These are phyloP conservation scores for Melampsora occidentalis DNA, from an alignment of 1,284 basidiomycete genomes.

Conservation along the genomic window DNA sequence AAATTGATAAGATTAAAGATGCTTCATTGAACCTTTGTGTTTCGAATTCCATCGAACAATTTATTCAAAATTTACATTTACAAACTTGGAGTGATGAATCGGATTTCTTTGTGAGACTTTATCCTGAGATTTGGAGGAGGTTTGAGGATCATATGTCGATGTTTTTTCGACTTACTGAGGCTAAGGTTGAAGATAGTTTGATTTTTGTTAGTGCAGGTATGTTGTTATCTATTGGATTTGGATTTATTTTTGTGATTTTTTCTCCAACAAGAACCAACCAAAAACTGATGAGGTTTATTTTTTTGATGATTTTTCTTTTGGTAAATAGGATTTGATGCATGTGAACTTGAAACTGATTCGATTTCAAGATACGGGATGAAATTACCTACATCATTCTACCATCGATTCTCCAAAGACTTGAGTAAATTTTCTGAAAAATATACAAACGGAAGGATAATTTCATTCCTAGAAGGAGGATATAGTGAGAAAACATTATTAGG, in stretches of 20 bases:
- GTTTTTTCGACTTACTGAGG: constrained; percentile 18
- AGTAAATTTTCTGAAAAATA: constrained; percentile 48
- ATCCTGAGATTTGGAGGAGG: constrained; percentile 4
- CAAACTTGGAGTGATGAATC: constrained; percentile 38
- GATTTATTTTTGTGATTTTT: constrained; percentile 32
- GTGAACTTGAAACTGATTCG: constrained; percentile 51
- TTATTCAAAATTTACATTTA: constrained; percentile 53
- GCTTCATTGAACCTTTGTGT: constrained; percentile 51
- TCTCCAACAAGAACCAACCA: too few species aligned
- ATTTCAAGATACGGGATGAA: constrained; percentile 54
- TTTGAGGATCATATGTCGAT: constrained; percentile 15
- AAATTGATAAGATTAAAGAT: constrained; percentile 50
- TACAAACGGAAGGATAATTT: constrained; percentile 49
- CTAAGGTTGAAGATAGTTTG: constrained; percentile 3
- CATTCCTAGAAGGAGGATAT: constrained; percentile 53
- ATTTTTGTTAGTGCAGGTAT: constrained; percentile 42
- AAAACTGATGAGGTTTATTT: background rate
- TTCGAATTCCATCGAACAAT: constrained; percentile 49
- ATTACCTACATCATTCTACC: constrained; percentile 52
- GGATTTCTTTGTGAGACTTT: constrained; percentile 43
- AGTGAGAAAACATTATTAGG: constrained; percentile 52
- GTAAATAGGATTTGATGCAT: constrained; percentile 48
- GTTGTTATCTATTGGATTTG: constrained; percentile 13
- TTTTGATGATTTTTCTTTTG: background rate
- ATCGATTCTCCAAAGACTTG: constrained; percentile 50